Evolutionary conservation across 768 basidiomycete genomes (phyloP).

Genomic region (Termitomyces eurrhizus): DNA sequence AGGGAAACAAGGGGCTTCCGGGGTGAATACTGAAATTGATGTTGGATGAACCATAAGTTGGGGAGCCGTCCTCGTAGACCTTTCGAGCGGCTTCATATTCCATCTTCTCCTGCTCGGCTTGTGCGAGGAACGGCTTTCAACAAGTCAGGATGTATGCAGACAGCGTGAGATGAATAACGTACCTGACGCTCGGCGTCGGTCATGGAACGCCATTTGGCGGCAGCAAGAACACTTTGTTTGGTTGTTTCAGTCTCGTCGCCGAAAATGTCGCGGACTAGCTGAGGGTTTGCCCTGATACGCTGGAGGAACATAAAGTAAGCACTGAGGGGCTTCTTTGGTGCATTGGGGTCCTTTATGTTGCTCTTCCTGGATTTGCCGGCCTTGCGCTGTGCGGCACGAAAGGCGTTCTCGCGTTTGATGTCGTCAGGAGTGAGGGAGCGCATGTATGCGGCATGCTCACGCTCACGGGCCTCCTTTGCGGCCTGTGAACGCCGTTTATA

Average conservation of each 20-base stretch:
- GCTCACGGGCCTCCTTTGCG: slow-evolving; percentile 82
- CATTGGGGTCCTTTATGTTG: slow-evolving; percentile 96
- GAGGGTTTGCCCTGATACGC: slow-evolving; percentile 76
- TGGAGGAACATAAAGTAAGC: slow-evolving; percentile 96
- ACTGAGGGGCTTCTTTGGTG: slow-evolving; percentile 91
- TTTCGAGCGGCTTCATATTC: slow-evolving; percentile 85
- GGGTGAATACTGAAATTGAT: slow-evolving; percentile 84
- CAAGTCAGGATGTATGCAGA: not conserved
- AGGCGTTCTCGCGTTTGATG: slow-evolving; percentile 90
- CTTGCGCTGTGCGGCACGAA: slow-evolving; percentile 88
- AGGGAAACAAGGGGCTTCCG: slow-evolving; percentile 59
- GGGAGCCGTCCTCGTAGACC: slow-evolving; percentile 81
- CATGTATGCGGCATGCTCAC: slow-evolving; percentile 82
- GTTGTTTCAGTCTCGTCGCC: slow-evolving; percentile 91
- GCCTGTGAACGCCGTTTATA: slow-evolving; percentile 82
- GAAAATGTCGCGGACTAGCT: slow-evolving; percentile 76
- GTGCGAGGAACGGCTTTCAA: slow-evolving; percentile 80
- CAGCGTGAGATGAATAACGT: slow-evolving; percentile 18
- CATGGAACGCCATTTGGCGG: slow-evolving; percentile 91
- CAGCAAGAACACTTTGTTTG: slow-evolving; percentile 90
- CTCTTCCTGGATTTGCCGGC: slow-evolving; percentile 90
- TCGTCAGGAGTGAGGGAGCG: slow-evolving; percentile 87
- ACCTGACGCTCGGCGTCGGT: slow-evolving; percentile 93
- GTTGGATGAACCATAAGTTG: slow-evolving; percentile 60
- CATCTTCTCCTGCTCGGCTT: slow-evolving; percentile 94